phyloP scores from a whole-genome alignment of 345 rosid genomes.

The Trapa bicornis region DNA sequence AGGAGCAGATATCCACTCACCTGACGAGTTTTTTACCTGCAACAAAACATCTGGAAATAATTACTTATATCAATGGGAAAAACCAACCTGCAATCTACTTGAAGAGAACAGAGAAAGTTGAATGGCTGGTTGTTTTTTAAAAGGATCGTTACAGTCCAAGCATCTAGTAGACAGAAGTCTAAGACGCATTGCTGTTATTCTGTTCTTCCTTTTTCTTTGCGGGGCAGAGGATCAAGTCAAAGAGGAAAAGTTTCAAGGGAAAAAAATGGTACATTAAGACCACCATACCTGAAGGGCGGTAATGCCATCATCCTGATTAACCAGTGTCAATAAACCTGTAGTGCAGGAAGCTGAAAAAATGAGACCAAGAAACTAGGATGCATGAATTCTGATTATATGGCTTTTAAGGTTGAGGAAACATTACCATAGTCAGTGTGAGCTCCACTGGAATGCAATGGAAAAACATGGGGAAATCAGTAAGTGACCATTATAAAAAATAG shows the following conservation, averaged over 20 bases:
- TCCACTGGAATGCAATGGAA: constrained; percentile 34
- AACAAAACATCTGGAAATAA: constrained; percentile 3
- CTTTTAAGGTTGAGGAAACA: constrained; percentile 1
- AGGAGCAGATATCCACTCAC: constrained; percentile 84
- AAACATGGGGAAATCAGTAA: neutral
- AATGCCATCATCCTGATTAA: constrained; percentile 74
- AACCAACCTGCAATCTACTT: neutral
- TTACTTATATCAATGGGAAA: neutral
- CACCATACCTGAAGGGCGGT: constrained; percentile 64
- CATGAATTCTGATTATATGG: neutral
- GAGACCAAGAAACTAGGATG: neutral
- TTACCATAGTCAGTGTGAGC: constrained; percentile 90
- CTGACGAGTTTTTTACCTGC: constrained; percentile 66
- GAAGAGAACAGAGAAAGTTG: neutral
- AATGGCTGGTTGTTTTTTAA: neutral
- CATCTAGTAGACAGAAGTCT: neutral
- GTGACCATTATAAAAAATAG: neutral
- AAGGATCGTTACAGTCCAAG: neutral
- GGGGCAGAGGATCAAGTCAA: neutral
- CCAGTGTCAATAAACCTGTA: constrained; percentile 60
- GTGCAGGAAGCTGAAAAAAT: constrained; percentile 1
- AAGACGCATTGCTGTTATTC: neutral
- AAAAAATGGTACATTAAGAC: neutral
- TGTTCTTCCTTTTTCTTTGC: neutral
- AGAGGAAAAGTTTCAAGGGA: neutral